phyloP scores from a whole-genome alignment of 345 rosid species.

The Ceriops zippeliana region DNA sequence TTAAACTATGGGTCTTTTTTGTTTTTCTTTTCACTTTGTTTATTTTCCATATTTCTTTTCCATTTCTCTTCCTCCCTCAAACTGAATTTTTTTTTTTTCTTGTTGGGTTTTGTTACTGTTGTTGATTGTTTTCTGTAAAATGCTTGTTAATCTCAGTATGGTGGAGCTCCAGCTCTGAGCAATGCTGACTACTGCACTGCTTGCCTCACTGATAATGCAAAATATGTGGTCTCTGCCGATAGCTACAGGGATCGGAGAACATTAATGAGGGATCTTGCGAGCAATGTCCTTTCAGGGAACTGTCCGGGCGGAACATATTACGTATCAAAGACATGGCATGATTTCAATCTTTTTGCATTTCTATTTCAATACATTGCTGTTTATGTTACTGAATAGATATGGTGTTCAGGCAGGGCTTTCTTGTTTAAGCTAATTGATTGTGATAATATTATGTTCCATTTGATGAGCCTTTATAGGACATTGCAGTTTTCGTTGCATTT shows the following conservation, averaged over 20 bases:
- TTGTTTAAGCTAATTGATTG: not conserved
- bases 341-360: constrained; percentile 3
- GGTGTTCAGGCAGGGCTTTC: not conserved
- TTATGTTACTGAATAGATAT: constrained; percentile 3
- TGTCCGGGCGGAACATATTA: constrained; percentile 62
- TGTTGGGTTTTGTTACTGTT: constrained; percentile 9
- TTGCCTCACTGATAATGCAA: constrained; percentile 79
- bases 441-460: not conserved
- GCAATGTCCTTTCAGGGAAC: constrained; percentile 57
- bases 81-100: not conserved
- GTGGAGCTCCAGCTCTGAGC: constrained; percentile 72
- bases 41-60: not conserved
- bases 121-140: constrained; percentile 19
- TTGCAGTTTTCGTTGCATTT: not conserved
- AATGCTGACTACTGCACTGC: constrained; percentile 66
- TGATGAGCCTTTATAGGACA: not conserved
- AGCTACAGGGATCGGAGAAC: constrained; percentile 89
- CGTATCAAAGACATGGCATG: constrained; percentile 83
- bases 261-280: constrained; percentile 68
- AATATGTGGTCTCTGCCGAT: constrained; percentile 64
- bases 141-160: constrained; percentile 44
- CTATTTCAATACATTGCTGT: constrained; percentile 8
- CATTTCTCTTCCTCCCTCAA: not conserved
- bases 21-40: not conserved
- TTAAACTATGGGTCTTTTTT: not conserved